These are phyloP conservation scores for Sporothrix phasma DNA, from an alignment of 2,329 filamentous ascomycete species.

Conservation along the genomic window DNA sequence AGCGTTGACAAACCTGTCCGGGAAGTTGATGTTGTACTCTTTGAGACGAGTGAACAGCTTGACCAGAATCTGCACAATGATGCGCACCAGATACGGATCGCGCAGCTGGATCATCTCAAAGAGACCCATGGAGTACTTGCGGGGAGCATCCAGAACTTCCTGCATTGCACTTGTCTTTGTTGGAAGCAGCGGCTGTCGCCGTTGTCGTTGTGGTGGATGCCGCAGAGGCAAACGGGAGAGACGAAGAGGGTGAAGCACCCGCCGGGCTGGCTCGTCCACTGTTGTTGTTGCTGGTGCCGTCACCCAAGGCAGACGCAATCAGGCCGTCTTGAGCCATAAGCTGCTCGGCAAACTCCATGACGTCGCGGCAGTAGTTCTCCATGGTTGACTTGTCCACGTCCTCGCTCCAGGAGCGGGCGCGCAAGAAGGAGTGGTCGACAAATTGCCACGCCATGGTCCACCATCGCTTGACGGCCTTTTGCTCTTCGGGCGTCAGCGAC, in stretches of 20 bases:
- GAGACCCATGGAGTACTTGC: constrained; percentile 55
- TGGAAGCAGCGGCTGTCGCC: constrained; percentile 15
- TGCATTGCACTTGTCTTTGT: constrained; percentile 27
- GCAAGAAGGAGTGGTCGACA: constrained; percentile 69
- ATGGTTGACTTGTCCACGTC: constrained; percentile 60
- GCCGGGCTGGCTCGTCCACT: constrained; percentile 15
- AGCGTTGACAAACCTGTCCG: constrained; percentile 36
- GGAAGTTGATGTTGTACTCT: constrained; percentile 64
- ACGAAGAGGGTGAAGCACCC: not conserved
- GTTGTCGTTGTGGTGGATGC: constrained; percentile 7
- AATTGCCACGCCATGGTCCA: constrained; percentile 81
- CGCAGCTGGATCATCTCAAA: constrained; percentile 84
- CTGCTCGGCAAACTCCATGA: constrained; percentile 84
- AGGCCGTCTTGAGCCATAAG: constrained; percentile 79
- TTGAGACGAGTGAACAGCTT: constrained; percentile 78
- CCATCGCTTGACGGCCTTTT: constrained; percentile 59
- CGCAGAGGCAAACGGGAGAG: not conserved
- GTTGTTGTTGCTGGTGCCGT: constrained; percentile 19
- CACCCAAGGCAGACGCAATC: constrained; percentile 58
- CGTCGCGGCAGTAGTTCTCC: constrained; percentile 88
- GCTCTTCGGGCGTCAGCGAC: constrained; percentile 50
- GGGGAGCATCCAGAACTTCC: constrained; percentile 53
- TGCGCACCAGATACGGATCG: constrained; percentile 74
- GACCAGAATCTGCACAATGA: constrained; percentile 70
- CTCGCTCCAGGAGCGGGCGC: constrained; percentile 75